These are phyloP conservation scores for Tolypocladium pustulatum DNA, from an alignment of 2,329 filamentous ascomycete genomes.

Conservation along the genomic window DNA sequence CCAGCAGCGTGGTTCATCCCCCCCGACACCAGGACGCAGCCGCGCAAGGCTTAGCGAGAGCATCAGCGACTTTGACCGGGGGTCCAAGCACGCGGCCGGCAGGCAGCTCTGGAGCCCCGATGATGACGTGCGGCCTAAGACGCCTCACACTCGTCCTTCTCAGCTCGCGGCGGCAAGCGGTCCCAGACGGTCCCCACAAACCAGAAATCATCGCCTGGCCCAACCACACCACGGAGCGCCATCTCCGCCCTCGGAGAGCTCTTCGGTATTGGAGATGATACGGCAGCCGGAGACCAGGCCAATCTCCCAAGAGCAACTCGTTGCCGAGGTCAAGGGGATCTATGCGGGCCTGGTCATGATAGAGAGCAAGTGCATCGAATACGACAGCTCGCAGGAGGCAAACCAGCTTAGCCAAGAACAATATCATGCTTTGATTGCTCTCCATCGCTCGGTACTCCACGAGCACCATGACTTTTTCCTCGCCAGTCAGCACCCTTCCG, in stretches of 20 bases:
- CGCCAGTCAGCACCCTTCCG: conserved; percentile 76
- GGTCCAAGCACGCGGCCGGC: conserved; percentile 9
- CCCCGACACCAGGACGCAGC: conserved; percentile 9
- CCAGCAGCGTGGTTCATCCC: conserved; percentile 8
- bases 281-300: conserved; percentile 50
- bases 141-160: conserved; percentile 1
- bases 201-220: not conserved
- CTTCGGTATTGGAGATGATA: conserved; percentile 5
- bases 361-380: conserved; percentile 77
- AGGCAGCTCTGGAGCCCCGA: conserved; percentile 18
- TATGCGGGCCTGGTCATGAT: conserved; percentile 80
- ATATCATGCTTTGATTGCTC: conserved; percentile 72
- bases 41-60: conserved; percentile 6
- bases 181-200: conserved; percentile 3
- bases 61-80: conserved; percentile 14
- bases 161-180: not conserved
- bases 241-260: conserved; percentile 1
- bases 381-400: conserved; percentile 50
- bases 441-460: conserved; percentile 71
- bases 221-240: not conserved
- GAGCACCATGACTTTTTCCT: conserved; percentile 84
- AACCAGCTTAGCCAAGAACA: conserved; percentile 52
- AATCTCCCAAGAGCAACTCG: conserved; percentile 68
- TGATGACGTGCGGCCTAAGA: conserved; percentile 9
- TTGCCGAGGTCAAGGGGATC: conserved; percentile 72